Evolutionary conservation across 2,329 filamentous ascomycete species (phyloP).

Genomic region (Arthrobotrys sphaeroides): DNA sequence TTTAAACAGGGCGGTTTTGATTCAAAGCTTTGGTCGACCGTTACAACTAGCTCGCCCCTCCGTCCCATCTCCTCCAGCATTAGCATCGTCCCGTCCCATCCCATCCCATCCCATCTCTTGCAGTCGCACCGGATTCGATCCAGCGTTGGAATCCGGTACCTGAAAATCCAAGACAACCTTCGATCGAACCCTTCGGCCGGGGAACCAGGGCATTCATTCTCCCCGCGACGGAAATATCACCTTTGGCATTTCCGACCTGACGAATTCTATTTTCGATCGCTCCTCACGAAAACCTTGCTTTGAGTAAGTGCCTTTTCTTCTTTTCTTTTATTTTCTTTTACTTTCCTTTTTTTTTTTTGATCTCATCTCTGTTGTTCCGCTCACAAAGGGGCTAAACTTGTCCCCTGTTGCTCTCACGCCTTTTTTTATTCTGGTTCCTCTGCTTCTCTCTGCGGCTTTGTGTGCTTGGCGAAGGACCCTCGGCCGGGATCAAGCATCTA

Average conservation of each 20-base stretch:
- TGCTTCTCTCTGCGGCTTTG: conserved; percentile 19
- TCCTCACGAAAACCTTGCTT: conserved; percentile 1
- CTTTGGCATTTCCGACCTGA: neutral
- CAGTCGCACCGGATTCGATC: conserved; percentile 34
- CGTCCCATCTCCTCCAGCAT: neutral
- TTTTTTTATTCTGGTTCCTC: too few relatives aligned
- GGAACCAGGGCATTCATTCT: conserved; percentile 29
- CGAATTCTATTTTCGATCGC: conserved; percentile 8
- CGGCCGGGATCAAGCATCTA: conserved; percentile 29
- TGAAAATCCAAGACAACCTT: conserved; percentile 38
- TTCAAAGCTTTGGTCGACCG: conserved; percentile 29
- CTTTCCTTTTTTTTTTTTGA: neutral
- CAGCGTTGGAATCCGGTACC: conserved; percentile 45
- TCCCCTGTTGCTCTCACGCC: conserved; percentile 30
- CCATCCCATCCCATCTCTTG: neutral
- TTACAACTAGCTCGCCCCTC: conserved; percentile 19
- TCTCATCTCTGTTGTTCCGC: neutral
- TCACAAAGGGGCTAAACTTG: conserved; percentile 9
- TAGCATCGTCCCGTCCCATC: neutral
- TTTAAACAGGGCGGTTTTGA: conserved; percentile 24
- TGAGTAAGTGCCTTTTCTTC: conserved; percentile 4
- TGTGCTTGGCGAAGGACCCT: conserved; percentile 39
- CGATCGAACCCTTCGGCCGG: neutral
- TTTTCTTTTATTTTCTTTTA: neutral
- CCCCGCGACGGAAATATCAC: conserved; percentile 24